Evolutionary conservation across 1,284 basidiomycete genomes (phyloP), one percentile per base, ranked within the genome.

Genomic region (Coniophora puteana): DNA sequence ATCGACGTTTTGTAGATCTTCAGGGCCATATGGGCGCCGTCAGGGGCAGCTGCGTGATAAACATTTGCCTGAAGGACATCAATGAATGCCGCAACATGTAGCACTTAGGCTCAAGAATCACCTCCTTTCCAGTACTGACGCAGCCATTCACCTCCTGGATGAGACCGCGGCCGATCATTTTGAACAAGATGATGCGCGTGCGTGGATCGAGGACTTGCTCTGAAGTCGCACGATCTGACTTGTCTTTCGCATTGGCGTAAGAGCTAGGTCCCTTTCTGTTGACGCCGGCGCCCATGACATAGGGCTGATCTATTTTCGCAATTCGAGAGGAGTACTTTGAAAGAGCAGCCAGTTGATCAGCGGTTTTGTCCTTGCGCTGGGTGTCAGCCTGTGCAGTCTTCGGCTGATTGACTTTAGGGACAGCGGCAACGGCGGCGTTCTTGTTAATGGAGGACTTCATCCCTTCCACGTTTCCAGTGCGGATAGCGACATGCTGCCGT

Each of bases 1-100:
- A 99, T 99, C 21, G 92, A 95, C 0, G 96, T 99, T 62, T 99
- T 96, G 73, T 95, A 99, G 51, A 99, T 95, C 66, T 99, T 99
- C 48, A 99, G 74, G 0, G 95, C 93, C 24, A 94, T 67, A 60
- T 86, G 89, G 13, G 65, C 63, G 13, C 66, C 64, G 8, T 76
- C 72, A 0, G 83, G 78, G 0, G 84, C 80, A 30, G 84, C 59
- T 0, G 91, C 90, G 58, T 93, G 91, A 58, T 96, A 96, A 7
- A 96, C 93, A 51, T 95, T 96, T 3, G 93, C 93, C 91, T 93
- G 48, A 17, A 16, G 30, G 38, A 39, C 24, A 32, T 48, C 24
- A 37, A 45, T 49, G 37, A n/a, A n/a, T n/a, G n/a, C n/a, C n/a
- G n/a, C 33, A 32, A 39, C 16, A 14, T 24, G 35, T 32, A 16